Evolutionary conservation across 768 basidiomycete species (phyloP), one percentile per base, ranked within the genome.

Genomic region (Tubosaeta sp.): DNA sequence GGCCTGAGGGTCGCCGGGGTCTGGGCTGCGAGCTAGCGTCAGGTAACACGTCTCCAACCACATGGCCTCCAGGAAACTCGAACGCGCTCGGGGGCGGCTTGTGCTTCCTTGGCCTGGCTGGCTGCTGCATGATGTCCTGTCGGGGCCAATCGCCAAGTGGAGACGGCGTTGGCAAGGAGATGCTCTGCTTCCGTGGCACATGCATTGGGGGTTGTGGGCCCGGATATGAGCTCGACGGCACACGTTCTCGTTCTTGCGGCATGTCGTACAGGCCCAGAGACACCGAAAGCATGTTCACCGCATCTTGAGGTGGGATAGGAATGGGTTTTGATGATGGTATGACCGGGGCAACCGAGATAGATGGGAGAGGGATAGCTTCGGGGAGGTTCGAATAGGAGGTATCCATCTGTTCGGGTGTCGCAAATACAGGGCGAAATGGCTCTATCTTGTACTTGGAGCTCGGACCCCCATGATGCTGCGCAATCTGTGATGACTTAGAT

Each of bases 111-210:
- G 3, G 27, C 22, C 51, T 60, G 49, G 53, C 49, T 44, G 71
- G 63, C 22, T 53, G 53, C 40, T 61, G 55, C 64, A 68, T 60
- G 35, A 61, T 38, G 55, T 82, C 73, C 11, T 61, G 57, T 19
- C 76, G 75, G 32, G 81, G 83, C 82, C 83, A 83, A 30, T 78
- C 66, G 16, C 79, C 78, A 1, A 83, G 64, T 3, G 76, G 78
- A 24, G 75, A 69, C 27, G 78, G 74, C 13, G 71, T 69, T 13
- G 71, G 64, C 48, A 48, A 19, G 46, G 57, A 52, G 38, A 5
- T 30, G 50, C 53, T 53, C 42, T 55, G 48, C 43, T 35, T 49
- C 49, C 0, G 11, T 6, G 48, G 34, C 19, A 40, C 22, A 0
- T 51, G 48, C 42, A 52, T 49, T n/a, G 62, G 49, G 48, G 60